A percentile compares a stretch with the other conserved stretches of the same genome.
These are phyloP conservation scores for Scheffersomyces insectosa DNA, from an alignment of 1,139 yeast genomes.

Conservation along the genomic window DNA sequence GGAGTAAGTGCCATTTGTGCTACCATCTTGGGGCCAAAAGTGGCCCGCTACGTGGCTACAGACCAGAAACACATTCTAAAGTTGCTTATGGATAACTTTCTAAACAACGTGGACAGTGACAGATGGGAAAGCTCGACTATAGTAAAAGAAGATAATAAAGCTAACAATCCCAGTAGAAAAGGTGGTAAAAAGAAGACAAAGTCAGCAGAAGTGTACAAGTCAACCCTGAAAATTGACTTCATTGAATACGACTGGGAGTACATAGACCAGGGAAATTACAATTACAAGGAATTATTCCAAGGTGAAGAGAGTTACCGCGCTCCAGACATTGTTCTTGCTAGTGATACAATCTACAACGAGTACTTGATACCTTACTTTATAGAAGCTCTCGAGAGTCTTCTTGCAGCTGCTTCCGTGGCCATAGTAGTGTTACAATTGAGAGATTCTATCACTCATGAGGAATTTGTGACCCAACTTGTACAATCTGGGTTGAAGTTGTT, in stretches of 20 bases:
- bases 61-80: constrained; percentile 63
- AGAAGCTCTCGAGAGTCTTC: constrained; percentile 36
- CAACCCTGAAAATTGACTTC: constrained; percentile 32
- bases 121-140: constrained; percentile 15
- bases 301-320: not conserved
- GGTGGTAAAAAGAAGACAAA: not conserved
- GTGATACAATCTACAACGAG: constrained; percentile 73
- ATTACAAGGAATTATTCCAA: constrained; percentile 13
- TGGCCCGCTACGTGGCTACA: constrained; percentile 50
- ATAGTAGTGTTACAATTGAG: constrained; percentile 59
- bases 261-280: constrained; percentile 31
- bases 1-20: constrained; percentile 65
- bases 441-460: constrained; percentile 51
- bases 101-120: constrained; percentile 28
- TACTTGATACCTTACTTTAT: constrained; percentile 56
- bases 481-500: constrained; percentile 18
- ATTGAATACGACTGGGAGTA: constrained; percentile 69
- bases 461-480: constrained; percentile 38
- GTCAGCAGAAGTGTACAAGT: not conserved
- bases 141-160: not conserved
- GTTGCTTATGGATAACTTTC: constrained; percentile 48
- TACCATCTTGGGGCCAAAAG: constrained; percentile 39
- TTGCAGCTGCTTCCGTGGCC: constrained; percentile 35
- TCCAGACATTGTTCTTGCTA: constrained; percentile 57
- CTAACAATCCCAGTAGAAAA: not conserved